Percentiles rank a stretch among this genome's conserved stretches.
phyloP scores from a whole-genome alignment of 345 rosid genomes.

The Litchi chinensis region DNA sequence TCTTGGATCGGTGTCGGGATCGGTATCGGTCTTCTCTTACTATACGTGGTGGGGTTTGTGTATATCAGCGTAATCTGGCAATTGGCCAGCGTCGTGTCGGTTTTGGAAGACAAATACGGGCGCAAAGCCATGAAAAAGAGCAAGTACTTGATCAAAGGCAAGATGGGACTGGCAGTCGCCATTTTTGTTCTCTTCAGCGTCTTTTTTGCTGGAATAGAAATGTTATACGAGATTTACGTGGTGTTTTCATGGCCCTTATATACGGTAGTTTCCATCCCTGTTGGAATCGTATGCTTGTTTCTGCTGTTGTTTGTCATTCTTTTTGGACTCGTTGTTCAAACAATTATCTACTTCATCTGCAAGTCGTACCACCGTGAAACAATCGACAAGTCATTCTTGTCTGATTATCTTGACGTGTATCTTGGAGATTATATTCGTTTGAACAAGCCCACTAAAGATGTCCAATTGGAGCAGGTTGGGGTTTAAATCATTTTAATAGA shows the following conservation, averaged over 20 bases:
- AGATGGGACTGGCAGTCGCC: slow-evolving; percentile 26
- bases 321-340: slow-evolving; percentile 43
- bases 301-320: slow-evolving; percentile 34
- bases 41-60: slow-evolving; percentile 35
- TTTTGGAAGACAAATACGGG: slow-evolving; percentile 51
- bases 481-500: slow-evolving; percentile 9
- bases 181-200: slow-evolving; percentile 25
- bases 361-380: slow-evolving; percentile 56
- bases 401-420: slow-evolving; percentile 46
- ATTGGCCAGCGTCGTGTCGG: slow-evolving; percentile 56
- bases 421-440: slow-evolving; percentile 40
- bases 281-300: slow-evolving; percentile 38
- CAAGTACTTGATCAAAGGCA: slow-evolving; percentile 44
- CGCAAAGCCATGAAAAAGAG: slow-evolving; percentile 51
- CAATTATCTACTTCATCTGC: slow-evolving; percentile 60
- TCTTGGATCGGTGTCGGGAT: background rate
- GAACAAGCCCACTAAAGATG: slow-evolving; percentile 22
- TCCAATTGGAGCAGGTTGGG: slow-evolving; percentile 28
- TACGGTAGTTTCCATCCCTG: slow-evolving; percentile 2
- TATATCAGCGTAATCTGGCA: slow-evolving; percentile 52
- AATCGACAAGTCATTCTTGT: slow-evolving; percentile 37
- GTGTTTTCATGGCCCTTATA: background rate
- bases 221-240: slow-evolving; percentile 20
- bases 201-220: slow-evolving; percentile 15
- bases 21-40: background rate